Evolutionary conservation across 164 flowering plant species (phyloP).

Genomic region (Aristolochia fimbriata): DNA sequence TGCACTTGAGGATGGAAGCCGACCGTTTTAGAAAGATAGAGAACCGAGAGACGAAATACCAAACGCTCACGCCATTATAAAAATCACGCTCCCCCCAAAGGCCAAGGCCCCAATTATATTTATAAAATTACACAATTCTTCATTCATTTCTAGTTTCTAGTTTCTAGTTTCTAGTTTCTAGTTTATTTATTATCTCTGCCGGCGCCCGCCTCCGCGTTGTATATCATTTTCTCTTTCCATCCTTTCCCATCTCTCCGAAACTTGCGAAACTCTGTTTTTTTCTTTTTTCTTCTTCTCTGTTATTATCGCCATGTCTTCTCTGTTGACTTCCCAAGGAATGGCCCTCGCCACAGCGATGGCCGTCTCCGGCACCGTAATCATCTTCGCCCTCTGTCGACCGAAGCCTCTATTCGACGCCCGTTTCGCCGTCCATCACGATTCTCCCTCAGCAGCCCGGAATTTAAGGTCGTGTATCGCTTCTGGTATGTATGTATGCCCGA

Average conservation of each 20-base stretch:
- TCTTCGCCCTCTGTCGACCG: conserved; percentile 45
- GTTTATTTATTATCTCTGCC: too few relatives aligned
- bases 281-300: not conserved
- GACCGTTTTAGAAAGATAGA: not conserved
- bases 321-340: conserved; percentile 39
- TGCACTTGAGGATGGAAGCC: not conserved
- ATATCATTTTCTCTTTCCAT: too few relatives aligned
- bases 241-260: too few relatives aligned
- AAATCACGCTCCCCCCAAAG: not conserved
- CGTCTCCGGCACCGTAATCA: conserved; percentile 51
- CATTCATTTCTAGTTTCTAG: not conserved
- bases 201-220: not conserved
- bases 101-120: too few relatives aligned
- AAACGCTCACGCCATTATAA: conserved; percentile 1
- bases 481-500: conserved; percentile 26
- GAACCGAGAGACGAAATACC: not conserved
- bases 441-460: conserved; percentile 6
- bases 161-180: too few relatives aligned
- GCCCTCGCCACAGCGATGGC: conserved; percentile 77
- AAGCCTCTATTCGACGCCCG: conserved; percentile 20
- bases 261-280: not conserved
- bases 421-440: conserved; percentile 5
- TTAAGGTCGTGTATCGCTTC: conserved; percentile 53
- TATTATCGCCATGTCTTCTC: conserved; percentile 35
- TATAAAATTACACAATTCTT: not conserved